Percentiles rank a stretch among this genome's conserved stretches.
Conservation (phyloP, 805 yeast species). For the Wickerhamiella siamensis region DNA sequence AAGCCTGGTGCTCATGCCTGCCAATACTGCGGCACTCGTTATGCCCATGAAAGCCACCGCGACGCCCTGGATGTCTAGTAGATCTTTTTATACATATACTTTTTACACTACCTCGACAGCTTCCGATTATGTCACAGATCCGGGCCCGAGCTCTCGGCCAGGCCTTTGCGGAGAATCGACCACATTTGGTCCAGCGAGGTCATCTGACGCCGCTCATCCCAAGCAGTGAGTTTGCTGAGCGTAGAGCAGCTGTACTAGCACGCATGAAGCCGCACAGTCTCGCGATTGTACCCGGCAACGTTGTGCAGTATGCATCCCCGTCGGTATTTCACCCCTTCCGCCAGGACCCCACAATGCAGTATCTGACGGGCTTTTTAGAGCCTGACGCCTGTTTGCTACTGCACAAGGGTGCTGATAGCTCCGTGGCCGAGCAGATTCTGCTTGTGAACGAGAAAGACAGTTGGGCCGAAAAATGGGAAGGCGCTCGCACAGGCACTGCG, state of each 20-base stretch:
- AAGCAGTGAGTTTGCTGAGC: constrained; percentile 63
- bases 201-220: constrained; percentile 79
- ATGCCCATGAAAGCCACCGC: constrained; percentile 18
- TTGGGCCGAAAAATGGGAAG: constrained; percentile 85
- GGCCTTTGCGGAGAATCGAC: constrained; percentile 75
- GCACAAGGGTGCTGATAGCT: constrained; percentile 32
- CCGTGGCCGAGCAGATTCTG: constrained; percentile 46
- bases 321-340: constrained; percentile 85
- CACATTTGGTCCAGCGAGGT: constrained; percentile 57
- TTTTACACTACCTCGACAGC: neutral
- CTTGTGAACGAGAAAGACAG: constrained; percentile 74
- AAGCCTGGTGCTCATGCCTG: constrained; percentile 58
- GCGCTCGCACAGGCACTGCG: constrained; percentile 72
- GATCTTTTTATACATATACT: constrained; percentile 2
- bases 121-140: constrained; percentile 1
- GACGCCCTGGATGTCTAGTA: constrained; percentile 16
- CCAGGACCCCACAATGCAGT: constrained; percentile 78
- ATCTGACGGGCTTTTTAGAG: constrained; percentile 85
- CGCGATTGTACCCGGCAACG: constrained; percentile 61
- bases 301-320: constrained; percentile 69
- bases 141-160: constrained; percentile 40
- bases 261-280: constrained; percentile 47
- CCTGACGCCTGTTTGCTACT: constrained; percentile 57
- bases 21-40: constrained; percentile 46
- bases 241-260: constrained; percentile 48